Base-by-base conservation (phyloP, 768 basidiomycete species). In the Boletus reticuloceps region DNA sequence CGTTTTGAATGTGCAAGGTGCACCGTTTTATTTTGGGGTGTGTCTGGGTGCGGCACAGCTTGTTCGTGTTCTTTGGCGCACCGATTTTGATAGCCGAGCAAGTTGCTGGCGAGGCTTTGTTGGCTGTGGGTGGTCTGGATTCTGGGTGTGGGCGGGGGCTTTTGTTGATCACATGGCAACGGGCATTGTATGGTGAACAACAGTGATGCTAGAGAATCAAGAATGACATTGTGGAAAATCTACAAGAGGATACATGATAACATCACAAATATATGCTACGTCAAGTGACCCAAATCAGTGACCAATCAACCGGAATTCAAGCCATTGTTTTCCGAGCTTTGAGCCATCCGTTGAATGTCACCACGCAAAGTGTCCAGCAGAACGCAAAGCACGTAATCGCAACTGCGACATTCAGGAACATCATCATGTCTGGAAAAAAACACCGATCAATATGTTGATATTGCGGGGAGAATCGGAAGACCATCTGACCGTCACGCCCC, bases 101-200 rank as follows among this genome's bases (percentile, higher is more conserved):
- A 93, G 91, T 69, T 97, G 94, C 67, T 97, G 94, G 94, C 80
- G 79, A 57, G 91, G 91, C 7, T 99, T 99, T 56, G 81, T 83
- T 7, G 85, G 86, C 2, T 96, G 93, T 69, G 92, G 92, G 0
- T 92, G 88, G 86, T 77, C 89, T 27, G 94, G 94, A 0, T 89
- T 91, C 58, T 87, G 86, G 85, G 74, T 96, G 13, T 94, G 89
- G 90, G 81, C 83, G 71, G 94, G 94, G 11, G 79, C 89, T 14
- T 64, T 84, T 12, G 80, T 72, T 14, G 94, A 97, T 71, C 94
- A 92, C 39, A 43, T 74, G 57, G 51, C 37, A 16, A 37, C 54
- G 14, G 43, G 61, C 4, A 13, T 62, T 5, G 13, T 48, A n/a
- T 54, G 16, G 46, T 64, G 25, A 51, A 44, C 6, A 36, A 29